Evolutionary conservation across 2,329 filamentous ascomycete genomes (phyloP).

Genomic region (Cordyceps cateniannulata): DNA sequence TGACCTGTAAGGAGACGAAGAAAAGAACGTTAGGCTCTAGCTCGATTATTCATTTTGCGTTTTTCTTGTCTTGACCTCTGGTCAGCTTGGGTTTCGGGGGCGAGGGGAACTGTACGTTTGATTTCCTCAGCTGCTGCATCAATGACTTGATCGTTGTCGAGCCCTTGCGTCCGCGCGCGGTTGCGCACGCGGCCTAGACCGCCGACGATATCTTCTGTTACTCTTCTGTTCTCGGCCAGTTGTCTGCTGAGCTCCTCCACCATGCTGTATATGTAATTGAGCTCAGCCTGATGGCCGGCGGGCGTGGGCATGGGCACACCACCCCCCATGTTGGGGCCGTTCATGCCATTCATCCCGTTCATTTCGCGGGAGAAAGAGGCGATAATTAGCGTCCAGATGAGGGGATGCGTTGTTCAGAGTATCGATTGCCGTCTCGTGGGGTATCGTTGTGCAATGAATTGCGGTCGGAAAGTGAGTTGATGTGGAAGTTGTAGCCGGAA

Average conservation of each 20-base stretch:
- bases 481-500: not conserved
- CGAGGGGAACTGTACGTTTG: slow-evolving; percentile 36
- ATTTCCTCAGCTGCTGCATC: slow-evolving; percentile 49
- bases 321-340: slow-evolving; percentile 39
- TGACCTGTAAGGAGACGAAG: slow-evolving; percentile 36
- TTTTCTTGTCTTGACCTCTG: too few relatives aligned
- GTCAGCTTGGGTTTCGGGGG: not conserved
- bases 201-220: slow-evolving; percentile 58
- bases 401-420: not conserved
- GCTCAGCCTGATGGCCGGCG: slow-evolving; percentile 61
- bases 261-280: slow-evolving; percentile 63
- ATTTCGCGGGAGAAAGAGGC: not conserved
- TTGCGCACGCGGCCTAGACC: slow-evolving; percentile 55
- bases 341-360: slow-evolving; percentile 41
- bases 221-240: slow-evolving; percentile 53
- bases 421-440: not conserved
- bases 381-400: not conserved
- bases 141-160: slow-evolving; percentile 54
- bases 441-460: not conserved
- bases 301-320: slow-evolving; percentile 51
- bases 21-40: not conserved
- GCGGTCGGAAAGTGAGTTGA: not conserved
- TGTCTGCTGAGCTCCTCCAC: slow-evolving; percentile 60
- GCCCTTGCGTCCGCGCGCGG: slow-evolving; percentile 43
- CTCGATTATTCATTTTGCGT: not conserved